phyloP scores from a whole-genome alignment of 176 grass and related monocot species.

The Elaeis guineensis region DNA sequence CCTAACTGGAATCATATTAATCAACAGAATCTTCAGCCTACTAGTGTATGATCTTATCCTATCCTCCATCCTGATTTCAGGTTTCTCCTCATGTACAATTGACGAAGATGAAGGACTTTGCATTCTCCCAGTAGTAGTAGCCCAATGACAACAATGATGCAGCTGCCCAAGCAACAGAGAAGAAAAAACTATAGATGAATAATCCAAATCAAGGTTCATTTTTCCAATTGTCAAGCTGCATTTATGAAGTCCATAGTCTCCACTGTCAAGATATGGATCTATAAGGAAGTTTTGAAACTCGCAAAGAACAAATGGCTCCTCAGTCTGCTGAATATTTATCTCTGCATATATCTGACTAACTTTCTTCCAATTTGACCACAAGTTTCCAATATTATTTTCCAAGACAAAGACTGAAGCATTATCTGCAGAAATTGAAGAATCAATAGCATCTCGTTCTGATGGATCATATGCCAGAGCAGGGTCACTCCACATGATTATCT shows the following conservation, averaged over 20 bases:
- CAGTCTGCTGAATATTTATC: constrained; percentile 29
- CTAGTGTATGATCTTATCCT: constrained; percentile 29
- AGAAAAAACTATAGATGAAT: constrained; percentile 36
- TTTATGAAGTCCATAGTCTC: constrained; percentile 35
- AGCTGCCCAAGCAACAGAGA: constrained; percentile 34
- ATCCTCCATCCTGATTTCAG: constrained; percentile 23
- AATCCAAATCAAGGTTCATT: constrained; percentile 55
- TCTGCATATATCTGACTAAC: constrained; percentile 39
- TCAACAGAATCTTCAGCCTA: constrained; percentile 26
- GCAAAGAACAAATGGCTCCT: constrained; percentile 54
- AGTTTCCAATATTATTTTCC: constrained; percentile 30
- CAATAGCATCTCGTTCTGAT: constrained; percentile 9
- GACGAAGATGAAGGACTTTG: constrained; percentile 5
- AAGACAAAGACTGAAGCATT: constrained; percentile 17
- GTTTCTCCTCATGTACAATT: constrained; percentile 13
- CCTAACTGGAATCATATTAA: constrained; percentile 35
- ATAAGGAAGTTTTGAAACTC: constrained; percentile 48
- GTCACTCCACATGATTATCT: constrained; percentile 43
- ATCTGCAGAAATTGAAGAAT: constrained; percentile 8
- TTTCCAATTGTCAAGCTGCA: constrained; percentile 47
- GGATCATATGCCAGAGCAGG: constrained; percentile 33
- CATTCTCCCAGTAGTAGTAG: constrained; percentile 27
- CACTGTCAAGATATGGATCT: constrained; percentile 38
- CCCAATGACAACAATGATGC: constrained; percentile 29
- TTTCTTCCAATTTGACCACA: constrained; percentile 58